These are phyloP conservation scores for Cylindrotheca fusiformis DNA, from an alignment of 108 stramenopile species.

Conservation along the genomic window DNA sequence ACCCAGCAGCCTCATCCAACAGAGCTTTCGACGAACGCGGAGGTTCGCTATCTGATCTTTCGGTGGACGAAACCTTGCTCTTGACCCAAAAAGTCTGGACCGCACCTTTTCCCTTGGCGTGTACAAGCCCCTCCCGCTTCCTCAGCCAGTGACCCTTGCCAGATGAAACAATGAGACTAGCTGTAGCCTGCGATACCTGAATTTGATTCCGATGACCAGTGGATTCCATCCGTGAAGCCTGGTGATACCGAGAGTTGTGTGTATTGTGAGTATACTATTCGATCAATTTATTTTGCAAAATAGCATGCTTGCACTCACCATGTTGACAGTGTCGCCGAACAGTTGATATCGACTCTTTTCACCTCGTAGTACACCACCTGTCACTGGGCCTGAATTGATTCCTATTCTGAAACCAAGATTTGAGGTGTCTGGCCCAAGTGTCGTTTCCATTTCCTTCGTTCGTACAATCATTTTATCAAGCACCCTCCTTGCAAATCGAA, in stretches of 20 bases:
- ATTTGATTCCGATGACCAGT: slow-evolving; percentile 37
- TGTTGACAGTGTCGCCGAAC: slow-evolving; percentile 11
- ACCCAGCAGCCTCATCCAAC: neutral
- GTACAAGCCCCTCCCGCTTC: slow-evolving; percentile 28
- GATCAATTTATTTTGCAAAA: no score
- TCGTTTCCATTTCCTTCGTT: slow-evolving; percentile 9
- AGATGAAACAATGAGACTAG: slow-evolving; percentile 23
- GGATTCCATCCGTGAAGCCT: slow-evolving; percentile 43
- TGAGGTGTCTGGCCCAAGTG: slow-evolving; percentile 21
- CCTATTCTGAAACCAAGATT: slow-evolving; percentile 22
- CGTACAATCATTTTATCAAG: neutral
- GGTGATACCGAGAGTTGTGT: neutral
- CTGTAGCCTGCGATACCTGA: slow-evolving; percentile 47
- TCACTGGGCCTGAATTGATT: slow-evolving; percentile 13
- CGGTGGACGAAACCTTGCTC: neutral
- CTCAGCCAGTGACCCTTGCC: slow-evolving; percentile 47
- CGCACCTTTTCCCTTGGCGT: slow-evolving; percentile 63
- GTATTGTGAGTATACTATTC: no score
- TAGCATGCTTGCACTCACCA: neutral
- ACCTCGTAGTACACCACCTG: slow-evolving; percentile 11
- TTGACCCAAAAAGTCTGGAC: slow-evolving; percentile 57
- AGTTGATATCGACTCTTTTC: slow-evolving; percentile 2
- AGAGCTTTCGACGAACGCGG: neutral
- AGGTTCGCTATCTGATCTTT: no score
- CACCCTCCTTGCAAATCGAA: neutral